These are phyloP conservation scores for Acanthamoeba triangularis DNA, from an alignment of 208 protist species.

Conservation along the genomic window DNA sequence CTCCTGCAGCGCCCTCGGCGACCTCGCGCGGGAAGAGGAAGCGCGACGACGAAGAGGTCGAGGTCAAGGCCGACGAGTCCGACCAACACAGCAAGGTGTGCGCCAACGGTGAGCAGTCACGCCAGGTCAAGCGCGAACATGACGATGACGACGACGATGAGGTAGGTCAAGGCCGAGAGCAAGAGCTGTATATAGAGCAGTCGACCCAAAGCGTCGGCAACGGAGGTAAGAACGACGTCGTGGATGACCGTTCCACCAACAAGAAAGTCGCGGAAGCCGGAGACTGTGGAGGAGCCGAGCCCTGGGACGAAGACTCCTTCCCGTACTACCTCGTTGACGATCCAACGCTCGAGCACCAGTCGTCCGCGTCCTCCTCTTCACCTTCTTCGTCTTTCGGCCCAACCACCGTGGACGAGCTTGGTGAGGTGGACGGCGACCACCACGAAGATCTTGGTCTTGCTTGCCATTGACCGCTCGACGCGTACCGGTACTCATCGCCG, in stretches of 20 bases:
- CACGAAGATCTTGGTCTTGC: too few species aligned
- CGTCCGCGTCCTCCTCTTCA: not conserved
- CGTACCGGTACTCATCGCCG: too few species aligned
- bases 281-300: too few species aligned
- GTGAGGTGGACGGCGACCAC: too few species aligned
- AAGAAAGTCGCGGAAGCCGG: not conserved
- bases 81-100: not conserved
- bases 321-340: constrained; percentile 62
- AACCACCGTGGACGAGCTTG: too few species aligned
- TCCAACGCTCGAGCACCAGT: not conserved
- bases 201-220: not conserved
- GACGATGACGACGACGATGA: constrained; percentile 49
- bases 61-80: not conserved
- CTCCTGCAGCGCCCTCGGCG: not conserved
- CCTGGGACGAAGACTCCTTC: constrained; percentile 37
- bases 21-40: not conserved
- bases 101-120: not conserved
- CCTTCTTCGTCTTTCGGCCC: too few species aligned
- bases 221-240: not conserved
- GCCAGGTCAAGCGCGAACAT: not conserved
- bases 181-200: not conserved
- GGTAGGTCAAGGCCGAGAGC: constrained; percentile 44
- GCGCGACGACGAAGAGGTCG: not conserved
- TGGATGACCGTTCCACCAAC: not conserved
- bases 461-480: too few species aligned